A percentile compares a stretch with the other conserved stretches of the same genome.
phyloP scores from a whole-genome alignment of 2,329 filamentous ascomycete species.

The Dactylellina drechsleri region DNA sequence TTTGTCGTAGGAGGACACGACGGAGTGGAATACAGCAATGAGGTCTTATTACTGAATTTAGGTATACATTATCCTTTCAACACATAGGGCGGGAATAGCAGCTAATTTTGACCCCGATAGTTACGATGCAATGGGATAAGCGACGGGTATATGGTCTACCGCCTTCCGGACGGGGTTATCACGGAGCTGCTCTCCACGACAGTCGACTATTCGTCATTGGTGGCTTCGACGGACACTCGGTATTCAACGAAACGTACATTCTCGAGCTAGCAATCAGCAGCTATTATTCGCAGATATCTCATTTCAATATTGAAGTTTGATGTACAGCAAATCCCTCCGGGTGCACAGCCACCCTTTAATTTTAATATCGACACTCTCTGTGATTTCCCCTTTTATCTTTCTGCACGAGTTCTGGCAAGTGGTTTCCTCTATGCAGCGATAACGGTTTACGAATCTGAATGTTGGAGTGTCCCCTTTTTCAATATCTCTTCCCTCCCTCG shows the following conservation, averaged over 20 bases:
- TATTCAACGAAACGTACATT: slow-evolving; percentile 75
- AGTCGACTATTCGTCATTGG: slow-evolving; percentile 73
- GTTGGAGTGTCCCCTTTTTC: neutral
- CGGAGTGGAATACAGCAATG: slow-evolving; percentile 75
- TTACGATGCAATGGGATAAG: slow-evolving; percentile 79
- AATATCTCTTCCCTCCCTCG: slow-evolving; percentile 6
- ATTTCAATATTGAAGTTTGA: slow-evolving; percentile 75
- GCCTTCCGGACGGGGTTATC: slow-evolving; percentile 73
- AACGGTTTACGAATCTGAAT: slow-evolving; percentile 42
- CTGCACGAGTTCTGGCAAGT: slow-evolving; percentile 28
- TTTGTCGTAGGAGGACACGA: slow-evolving; percentile 78
- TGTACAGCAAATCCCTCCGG: neutral
- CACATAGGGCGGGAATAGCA: neutral
- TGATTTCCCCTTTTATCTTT: slow-evolving; percentile 33
- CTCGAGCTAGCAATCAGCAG: slow-evolving; percentile 75
- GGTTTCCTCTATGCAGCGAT: slow-evolving; percentile 44
- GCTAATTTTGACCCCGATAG: slow-evolving; percentile 58
- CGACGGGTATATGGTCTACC: slow-evolving; percentile 72
- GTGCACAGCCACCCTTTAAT: slow-evolving; percentile 18
- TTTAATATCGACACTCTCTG: slow-evolving; percentile 39
- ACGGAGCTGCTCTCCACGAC: slow-evolving; percentile 74
- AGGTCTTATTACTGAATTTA: slow-evolving; percentile 74
- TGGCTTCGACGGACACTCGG: slow-evolving; percentile 72
- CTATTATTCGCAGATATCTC: slow-evolving; percentile 78
- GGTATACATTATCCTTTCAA: slow-evolving; percentile 46